Conservation (phyloP, 768 basidiomycete species). For the Rubroboletus pulcherrimus region DNA sequence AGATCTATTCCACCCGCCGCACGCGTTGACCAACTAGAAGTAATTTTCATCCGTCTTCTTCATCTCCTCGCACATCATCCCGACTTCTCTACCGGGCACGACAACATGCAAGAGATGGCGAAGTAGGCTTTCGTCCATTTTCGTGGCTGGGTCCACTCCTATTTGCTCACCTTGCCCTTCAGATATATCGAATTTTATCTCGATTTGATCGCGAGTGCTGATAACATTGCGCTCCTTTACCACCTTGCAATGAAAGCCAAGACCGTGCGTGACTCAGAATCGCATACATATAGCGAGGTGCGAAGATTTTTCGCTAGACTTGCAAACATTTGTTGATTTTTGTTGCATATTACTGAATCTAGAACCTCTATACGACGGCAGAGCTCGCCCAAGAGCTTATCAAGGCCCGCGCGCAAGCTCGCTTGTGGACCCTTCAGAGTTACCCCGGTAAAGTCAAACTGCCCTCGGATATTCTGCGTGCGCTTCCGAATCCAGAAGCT, state of each 20-base stretch:
- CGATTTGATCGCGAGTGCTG: constrained; percentile 67
- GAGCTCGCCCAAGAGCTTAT: constrained; percentile 90
- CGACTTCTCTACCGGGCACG: constrained; percentile 69
- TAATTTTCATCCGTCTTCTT: constrained; percentile 80
- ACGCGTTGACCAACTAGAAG: constrained; percentile 68
- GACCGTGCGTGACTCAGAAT: constrained; percentile 78
- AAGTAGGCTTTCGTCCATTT: constrained; percentile 49
- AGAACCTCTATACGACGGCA: constrained; percentile 86
- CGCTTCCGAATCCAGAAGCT: constrained; percentile 62
- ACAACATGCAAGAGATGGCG: constrained; percentile 72
- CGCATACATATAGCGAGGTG: constrained; percentile 68
- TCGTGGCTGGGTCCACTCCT: background rate
- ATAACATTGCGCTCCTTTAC: constrained; percentile 82
- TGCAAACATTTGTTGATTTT: background rate
- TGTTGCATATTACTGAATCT: background rate
- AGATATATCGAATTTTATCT: constrained; percentile 92
- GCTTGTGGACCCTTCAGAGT: constrained; percentile 72
- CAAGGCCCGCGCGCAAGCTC: constrained; percentile 54
- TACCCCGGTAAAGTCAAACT: constrained; percentile 80
- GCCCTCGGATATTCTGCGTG: constrained; percentile 77
- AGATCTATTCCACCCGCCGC: constrained; percentile 47
- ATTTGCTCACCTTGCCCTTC: background rate
- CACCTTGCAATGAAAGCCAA: constrained; percentile 81
- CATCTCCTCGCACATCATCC: constrained; percentile 93
- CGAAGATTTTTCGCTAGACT: constrained; percentile 2